phyloP scores from a whole-genome alignment of 2,329 filamentous ascomycete genomes.

The Calonectria pauciramosa region DNA sequence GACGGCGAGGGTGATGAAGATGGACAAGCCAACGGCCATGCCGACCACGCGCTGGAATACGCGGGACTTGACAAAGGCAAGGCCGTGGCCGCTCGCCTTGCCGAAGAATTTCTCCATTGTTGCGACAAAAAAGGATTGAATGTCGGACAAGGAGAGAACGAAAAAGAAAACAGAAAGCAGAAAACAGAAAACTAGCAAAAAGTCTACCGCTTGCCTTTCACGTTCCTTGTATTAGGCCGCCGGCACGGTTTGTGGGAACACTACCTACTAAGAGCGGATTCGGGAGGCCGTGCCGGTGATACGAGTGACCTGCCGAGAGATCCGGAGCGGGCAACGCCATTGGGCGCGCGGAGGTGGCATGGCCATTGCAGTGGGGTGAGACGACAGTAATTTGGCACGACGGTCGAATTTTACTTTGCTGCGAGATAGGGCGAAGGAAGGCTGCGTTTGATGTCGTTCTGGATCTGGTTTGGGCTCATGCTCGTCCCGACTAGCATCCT shows the following conservation, averaged over 20 bases:
- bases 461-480: background rate
- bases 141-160: background rate
- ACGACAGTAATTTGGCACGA: background rate
- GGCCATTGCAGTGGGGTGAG: background rate
- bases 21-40: background rate
- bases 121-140: background rate
- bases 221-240: background rate
- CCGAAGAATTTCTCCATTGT: background rate
- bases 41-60: background rate
- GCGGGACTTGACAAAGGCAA: slow-evolving; percentile 2
- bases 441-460: background rate
- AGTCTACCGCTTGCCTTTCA: background rate
- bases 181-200: too few species aligned
- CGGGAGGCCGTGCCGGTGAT: slow-evolving; percentile 1
- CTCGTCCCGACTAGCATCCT: background rate
- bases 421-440: background rate
- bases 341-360: too few species aligned
- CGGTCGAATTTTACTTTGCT: background rate
- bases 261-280: background rate
- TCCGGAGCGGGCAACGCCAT: background rate
- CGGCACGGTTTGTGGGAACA: background rate
- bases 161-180: background rate
- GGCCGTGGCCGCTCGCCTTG: background rate
- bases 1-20: background rate
- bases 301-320: background rate